Conservation (phyloP, 1,284 basidiomycete genomes). For the Prillingera fragicola region DNA sequence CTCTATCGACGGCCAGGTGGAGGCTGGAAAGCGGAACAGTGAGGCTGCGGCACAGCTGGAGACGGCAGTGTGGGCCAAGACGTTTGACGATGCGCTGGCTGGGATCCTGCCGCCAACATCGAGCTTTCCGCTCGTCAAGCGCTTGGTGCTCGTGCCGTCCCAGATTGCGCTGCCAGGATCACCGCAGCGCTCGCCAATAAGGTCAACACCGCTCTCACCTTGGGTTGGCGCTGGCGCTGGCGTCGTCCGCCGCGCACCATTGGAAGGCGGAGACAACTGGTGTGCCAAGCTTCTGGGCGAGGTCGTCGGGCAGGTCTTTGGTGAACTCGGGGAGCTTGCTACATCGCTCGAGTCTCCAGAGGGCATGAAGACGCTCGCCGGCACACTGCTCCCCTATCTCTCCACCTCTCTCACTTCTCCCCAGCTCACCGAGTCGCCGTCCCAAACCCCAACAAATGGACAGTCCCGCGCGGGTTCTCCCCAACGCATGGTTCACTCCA, state of each 20-base stretch:
- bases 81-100: conserved; percentile 35
- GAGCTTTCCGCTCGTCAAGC: conserved; percentile 64
- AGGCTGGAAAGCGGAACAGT: too few relatives aligned
- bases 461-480: background rate
- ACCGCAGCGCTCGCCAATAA: conserved; percentile 8
- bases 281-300: conserved; percentile 79
- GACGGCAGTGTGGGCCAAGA: conserved; percentile 17
- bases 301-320: conserved; percentile 73
- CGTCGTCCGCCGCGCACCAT: conserved; percentile 43
- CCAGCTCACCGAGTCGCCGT: conserved; percentile 6
- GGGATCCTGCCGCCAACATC: conserved; percentile 54
- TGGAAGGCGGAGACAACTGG: conserved; percentile 50
- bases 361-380: conserved; percentile 45
- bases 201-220: too few relatives aligned
- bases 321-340: conserved; percentile 67
- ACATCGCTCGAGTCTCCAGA: conserved; percentile 44
- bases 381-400: conserved; percentile 43
- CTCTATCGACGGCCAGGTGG: conserved; percentile 10
- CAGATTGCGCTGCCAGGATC: conserved; percentile 42
- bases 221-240: conserved; percentile 53
- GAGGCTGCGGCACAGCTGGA: too few relatives aligned
- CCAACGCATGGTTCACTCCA: conserved; percentile 13
- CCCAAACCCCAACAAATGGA: conserved; percentile 9
- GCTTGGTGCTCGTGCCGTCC: conserved; percentile 53
- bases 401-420: conserved; percentile 24